phyloP scores from a whole-genome alignment of 176 grass and related monocot species.

The Aegilops sharonensis region DNA sequence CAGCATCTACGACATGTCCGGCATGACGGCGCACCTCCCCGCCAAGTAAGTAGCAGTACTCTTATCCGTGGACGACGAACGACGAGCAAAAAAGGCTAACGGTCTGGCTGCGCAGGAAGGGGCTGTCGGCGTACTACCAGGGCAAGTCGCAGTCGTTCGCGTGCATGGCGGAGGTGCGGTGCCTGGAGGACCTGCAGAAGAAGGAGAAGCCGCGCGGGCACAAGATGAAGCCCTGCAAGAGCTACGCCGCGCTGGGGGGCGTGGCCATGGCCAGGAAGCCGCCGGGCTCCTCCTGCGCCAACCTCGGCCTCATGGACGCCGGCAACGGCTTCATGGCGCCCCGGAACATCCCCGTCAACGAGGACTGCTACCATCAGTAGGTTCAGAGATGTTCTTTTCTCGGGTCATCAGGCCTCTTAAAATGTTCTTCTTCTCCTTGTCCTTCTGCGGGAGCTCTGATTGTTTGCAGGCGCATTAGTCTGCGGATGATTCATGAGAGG shows the following conservation, averaged over 20 bases:
- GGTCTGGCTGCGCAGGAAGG: constrained; percentile 41
- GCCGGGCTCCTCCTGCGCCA: constrained; percentile 37
- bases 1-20: constrained; percentile 61
- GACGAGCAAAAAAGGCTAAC: not conserved
- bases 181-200: constrained; percentile 73
- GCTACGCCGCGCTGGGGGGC: constrained; percentile 42
- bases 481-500: constrained; percentile 21
- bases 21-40: constrained; percentile 56
- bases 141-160: constrained; percentile 87
- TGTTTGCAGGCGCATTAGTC: constrained; percentile 39
- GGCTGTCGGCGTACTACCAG: constrained; percentile 71
- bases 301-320: constrained; percentile 33
- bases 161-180: constrained; percentile 61
- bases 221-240: constrained; percentile 63
- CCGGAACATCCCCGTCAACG: constrained; percentile 35
- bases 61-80: not conserved
- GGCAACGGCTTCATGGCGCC: constrained; percentile 20
- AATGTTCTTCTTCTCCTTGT: not conserved
- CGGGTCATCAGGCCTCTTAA: constrained; percentile 5
- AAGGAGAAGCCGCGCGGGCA: constrained; percentile 46
- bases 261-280: constrained; percentile 26
- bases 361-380: constrained; percentile 41
- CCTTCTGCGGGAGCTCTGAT: not conserved
- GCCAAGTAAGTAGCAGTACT: constrained; percentile 46
- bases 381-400: not conserved